phyloP scores from a whole-genome alignment of 257 asterid genomes.

The Solanum tacnaense region DNA sequence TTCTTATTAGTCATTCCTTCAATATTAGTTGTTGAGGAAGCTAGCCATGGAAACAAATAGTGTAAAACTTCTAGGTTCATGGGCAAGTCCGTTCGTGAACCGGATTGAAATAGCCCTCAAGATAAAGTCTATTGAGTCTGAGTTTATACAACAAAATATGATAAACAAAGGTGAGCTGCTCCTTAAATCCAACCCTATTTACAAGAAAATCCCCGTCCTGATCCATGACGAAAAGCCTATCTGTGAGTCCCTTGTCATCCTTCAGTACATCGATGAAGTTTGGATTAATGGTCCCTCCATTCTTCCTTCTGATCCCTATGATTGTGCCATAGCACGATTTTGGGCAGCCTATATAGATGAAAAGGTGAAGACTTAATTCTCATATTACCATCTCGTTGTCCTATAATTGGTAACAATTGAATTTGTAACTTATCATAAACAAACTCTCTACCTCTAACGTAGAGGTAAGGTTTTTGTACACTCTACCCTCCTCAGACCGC shows the following conservation, averaged over 20 bases:
- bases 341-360: conserved; percentile 28
- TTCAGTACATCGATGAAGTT: conserved; percentile 23
- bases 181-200: conserved; percentile 4
- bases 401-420: too few relatives aligned
- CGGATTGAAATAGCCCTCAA: conserved; percentile 23
- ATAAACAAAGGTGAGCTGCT: conserved; percentile 21
- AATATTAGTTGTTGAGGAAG: not conserved
- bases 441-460: too few relatives aligned
- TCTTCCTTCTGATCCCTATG: conserved; percentile 20
- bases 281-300: conserved; percentile 18
- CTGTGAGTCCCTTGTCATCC: conserved; percentile 33
- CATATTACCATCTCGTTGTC: too few relatives aligned
- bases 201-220: not conserved
- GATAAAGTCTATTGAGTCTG: conserved; percentile 15
- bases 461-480: accelerated
- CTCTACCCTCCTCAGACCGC: too few relatives aligned
- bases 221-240: not conserved
- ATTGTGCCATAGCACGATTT: conserved; percentile 22
- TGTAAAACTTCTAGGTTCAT: conserved; percentile 2
- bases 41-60: not conserved
- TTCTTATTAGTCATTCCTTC: not conserved
- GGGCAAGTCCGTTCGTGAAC: conserved; percentile 6
- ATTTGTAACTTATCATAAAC: too few relatives aligned
- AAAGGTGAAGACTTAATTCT: conserved; percentile 5
- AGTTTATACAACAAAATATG: conserved; percentile 1